These are phyloP conservation scores for Sugiyamaella pinicola DNA, from an alignment of 1,139 yeast genomes.

Conservation along the genomic window DNA sequence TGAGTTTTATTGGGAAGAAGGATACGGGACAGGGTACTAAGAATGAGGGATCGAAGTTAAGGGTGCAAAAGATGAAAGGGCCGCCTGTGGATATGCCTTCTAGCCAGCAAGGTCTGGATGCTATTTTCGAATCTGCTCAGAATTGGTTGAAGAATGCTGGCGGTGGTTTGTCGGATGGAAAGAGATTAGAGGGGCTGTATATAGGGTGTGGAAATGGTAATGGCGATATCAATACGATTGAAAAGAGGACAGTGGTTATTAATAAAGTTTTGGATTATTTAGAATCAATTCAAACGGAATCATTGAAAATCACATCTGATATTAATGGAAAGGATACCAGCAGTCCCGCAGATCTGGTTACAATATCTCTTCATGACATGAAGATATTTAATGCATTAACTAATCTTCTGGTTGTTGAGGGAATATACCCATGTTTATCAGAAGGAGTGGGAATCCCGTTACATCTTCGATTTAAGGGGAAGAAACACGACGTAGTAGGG, in stretches of 20 bases:
- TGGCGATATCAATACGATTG: not conserved
- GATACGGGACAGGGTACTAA: not conserved
- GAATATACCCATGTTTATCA: conserved; percentile 67
- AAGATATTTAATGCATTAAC: conserved; percentile 66
- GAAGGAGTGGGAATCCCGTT: conserved; percentile 65
- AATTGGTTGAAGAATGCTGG: conserved; percentile 25
- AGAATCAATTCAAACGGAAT: conserved; percentile 21
- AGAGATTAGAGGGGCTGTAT: conserved; percentile 1
- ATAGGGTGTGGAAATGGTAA: not conserved
- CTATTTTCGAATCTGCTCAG: conserved; percentile 26
- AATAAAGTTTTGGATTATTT: conserved; percentile 19
- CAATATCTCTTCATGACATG: conserved; percentile 83
- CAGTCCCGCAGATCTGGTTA: conserved; percentile 47
- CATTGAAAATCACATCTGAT: not conserved
- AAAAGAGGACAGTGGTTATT: conserved; percentile 19
- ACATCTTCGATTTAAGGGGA: conserved; percentile 51
- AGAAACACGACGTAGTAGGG: conserved; percentile 29
- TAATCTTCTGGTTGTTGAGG: conserved; percentile 65
- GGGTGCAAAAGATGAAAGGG: conserved; percentile 6
- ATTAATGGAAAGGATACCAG: not conserved
- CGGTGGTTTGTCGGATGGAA: not conserved
- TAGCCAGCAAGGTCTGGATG: conserved; percentile 20
- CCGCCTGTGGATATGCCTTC: conserved; percentile 2
- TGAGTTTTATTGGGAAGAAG: not conserved
- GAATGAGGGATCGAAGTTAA: conserved; percentile 4